Conservation (phyloP, 352 stramenopile species). For the Pythium brassicae region DNA sequence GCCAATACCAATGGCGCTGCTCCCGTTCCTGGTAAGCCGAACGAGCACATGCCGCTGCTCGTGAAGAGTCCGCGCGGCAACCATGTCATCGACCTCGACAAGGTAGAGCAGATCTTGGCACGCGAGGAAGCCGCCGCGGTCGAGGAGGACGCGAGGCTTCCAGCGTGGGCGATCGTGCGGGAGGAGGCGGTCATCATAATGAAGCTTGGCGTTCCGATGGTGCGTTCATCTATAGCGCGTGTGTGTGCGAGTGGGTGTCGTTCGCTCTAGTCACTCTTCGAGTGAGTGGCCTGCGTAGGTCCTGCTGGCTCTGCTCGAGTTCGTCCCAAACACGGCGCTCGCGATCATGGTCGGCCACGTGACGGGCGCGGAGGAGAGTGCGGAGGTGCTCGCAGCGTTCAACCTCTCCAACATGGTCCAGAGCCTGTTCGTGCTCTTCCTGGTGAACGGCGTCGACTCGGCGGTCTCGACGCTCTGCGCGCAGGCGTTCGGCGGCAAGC, state of each 20-base stretch:
- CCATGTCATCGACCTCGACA: background rate
- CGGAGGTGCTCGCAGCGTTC: constrained; percentile 28
- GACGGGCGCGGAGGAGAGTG: constrained; percentile 23
- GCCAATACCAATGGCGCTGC: too few species aligned
- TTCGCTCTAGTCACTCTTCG: too few species aligned
- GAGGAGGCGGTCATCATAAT: constrained; percentile 24
- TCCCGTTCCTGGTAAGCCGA: background rate
- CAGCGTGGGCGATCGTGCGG: constrained; percentile 28
- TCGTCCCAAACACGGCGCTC: constrained; percentile 29
- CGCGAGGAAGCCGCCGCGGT: too few species aligned
- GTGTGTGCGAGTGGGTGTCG: too few species aligned
- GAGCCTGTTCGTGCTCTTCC: constrained; percentile 12
- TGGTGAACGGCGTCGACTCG: constrained; percentile 19
- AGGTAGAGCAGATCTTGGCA: background rate
- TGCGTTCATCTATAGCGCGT: too few species aligned
- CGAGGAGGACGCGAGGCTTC: constrained; percentile 5
- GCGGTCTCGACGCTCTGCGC: constrained; percentile 28
- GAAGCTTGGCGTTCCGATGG: constrained; percentile 12
- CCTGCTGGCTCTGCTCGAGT: constrained; percentile 22
- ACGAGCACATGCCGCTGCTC: background rate
- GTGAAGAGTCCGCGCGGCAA: background rate
- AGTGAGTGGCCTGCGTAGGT: background rate
- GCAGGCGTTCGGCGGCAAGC: constrained; percentile 30
- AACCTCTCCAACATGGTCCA: constrained; percentile 17
- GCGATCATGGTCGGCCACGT: constrained; percentile 32